phyloP scores from a whole-genome alignment of 768 basidiomycete genomes.

The Nidularia pulvinata region DNA sequence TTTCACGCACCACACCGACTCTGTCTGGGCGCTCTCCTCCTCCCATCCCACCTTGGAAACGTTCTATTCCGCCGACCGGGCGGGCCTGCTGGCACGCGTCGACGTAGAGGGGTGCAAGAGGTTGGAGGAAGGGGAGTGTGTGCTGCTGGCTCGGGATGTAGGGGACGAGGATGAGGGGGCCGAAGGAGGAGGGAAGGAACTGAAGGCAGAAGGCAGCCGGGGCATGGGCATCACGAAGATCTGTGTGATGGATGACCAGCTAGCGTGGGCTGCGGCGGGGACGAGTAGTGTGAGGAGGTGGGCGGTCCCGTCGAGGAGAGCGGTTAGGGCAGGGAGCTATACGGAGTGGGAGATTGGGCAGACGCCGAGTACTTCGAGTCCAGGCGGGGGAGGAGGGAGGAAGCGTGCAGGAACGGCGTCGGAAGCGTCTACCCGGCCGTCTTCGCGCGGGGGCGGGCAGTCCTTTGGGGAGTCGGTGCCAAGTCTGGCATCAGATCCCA shows the following conservation, averaged over 20 bases:
- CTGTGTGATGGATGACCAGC: slow-evolving; percentile 77
- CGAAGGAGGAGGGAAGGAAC: slow-evolving; percentile 67
- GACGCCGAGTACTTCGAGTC: background rate
- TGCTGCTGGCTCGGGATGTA: slow-evolving; percentile 76
- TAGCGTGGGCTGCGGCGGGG: slow-evolving; percentile 91
- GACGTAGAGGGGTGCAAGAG: slow-evolving; percentile 85
- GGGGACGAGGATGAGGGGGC: slow-evolving; percentile 21
- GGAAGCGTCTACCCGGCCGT: too few relatives aligned
- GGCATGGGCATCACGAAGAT: slow-evolving; percentile 71
- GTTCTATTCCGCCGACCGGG: slow-evolving; percentile 95
- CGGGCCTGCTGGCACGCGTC: slow-evolving; percentile 89
- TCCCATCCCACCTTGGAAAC: slow-evolving; percentile 81
- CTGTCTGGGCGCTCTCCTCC: slow-evolving; percentile 93
- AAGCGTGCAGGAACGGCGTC: background rate
- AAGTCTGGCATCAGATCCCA: too few relatives aligned
- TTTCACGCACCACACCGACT: slow-evolving; percentile 93
- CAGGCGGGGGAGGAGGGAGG: background rate
- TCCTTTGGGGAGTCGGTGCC: too few relatives aligned
- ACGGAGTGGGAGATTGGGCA: background rate
- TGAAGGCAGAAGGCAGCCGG: slow-evolving; percentile 61
- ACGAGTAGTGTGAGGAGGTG: slow-evolving; percentile 82
- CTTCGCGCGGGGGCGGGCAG: too few relatives aligned
- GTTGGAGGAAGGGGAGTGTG: slow-evolving; percentile 87
- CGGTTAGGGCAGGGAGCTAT: slow-evolving; percentile 23
- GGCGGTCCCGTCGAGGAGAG: slow-evolving; percentile 59